phyloP scores from a whole-genome alignment of 2,329 filamentous ascomycete genomes.

The Xylogone sp. region DNA sequence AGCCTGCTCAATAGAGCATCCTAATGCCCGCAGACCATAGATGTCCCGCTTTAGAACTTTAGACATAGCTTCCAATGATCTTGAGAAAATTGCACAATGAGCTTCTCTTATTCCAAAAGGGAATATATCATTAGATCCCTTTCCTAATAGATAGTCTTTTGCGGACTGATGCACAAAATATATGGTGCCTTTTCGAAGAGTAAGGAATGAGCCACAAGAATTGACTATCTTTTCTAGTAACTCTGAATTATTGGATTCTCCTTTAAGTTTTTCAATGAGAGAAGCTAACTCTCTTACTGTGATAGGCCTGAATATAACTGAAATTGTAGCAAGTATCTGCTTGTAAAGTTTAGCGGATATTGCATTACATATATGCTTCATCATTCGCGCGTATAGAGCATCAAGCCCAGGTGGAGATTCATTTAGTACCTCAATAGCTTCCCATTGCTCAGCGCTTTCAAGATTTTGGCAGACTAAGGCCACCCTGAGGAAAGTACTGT shows the following conservation, averaged over 20 bases:
- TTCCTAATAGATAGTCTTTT: slow-evolving; percentile 34
- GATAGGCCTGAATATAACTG: slow-evolving; percentile 33
- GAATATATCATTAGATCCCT: slow-evolving; percentile 24
- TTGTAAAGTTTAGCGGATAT: slow-evolving; percentile 27
- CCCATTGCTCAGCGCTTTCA: slow-evolving; percentile 3
- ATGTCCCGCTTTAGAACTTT: slow-evolving; percentile 31
- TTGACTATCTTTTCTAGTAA: neutral
- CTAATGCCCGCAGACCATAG: slow-evolving; percentile 24
- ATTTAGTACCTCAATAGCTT: slow-evolving; percentile 12
- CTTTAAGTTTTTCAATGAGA: slow-evolving; percentile 16
- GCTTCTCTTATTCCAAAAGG: slow-evolving; percentile 18
- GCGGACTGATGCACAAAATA: slow-evolving; percentile 40
- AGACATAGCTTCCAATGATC: slow-evolving; percentile 30
- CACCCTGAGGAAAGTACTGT: slow-evolving; percentile 42
- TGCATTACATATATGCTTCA: slow-evolving; percentile 26
- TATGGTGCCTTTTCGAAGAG: slow-evolving; percentile 23
- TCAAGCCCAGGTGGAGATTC: slow-evolving; percentile 33
- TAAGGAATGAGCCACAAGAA: slow-evolving; percentile 40
- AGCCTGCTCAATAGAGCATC: slow-evolving; percentile 19
- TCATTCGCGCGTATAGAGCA: slow-evolving; percentile 35
- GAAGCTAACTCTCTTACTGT: slow-evolving; percentile 29
- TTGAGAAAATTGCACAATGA: slow-evolving; percentile 30
- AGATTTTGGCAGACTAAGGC: slow-evolving; percentile 31
- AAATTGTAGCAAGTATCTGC: slow-evolving; percentile 29
- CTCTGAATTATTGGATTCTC: slow-evolving; percentile 6